Evolutionary conservation across 768 basidiomycete species (phyloP).

Genomic region (Tulasnella sp.): DNA sequence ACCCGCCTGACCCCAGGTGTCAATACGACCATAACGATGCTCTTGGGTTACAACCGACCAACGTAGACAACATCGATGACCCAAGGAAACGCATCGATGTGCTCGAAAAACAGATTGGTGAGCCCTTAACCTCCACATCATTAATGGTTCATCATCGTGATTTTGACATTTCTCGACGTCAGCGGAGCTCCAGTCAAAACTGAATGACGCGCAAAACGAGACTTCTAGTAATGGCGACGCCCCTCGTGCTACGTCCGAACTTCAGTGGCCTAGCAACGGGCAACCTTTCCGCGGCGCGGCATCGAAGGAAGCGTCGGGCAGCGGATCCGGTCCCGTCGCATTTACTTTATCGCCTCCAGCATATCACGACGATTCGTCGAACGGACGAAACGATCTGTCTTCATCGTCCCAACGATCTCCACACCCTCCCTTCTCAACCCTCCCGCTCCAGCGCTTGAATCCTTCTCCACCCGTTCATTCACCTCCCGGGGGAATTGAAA

Average conservation of each 20-base stretch:
- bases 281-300: conserved; percentile 32
- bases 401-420: no score
- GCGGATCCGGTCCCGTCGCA: neutral
- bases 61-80: conserved; percentile 29
- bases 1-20: conserved; percentile 77
- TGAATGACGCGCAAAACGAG: conserved; percentile 2
- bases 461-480: no score
- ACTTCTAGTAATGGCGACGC: no score
- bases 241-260: no score
- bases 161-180: neutral
- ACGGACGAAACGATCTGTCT: no score
- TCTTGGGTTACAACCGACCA: conserved; percentile 47
- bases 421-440: no score
- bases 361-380: neutral
- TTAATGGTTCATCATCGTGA: neutral
- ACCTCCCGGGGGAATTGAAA: no score
- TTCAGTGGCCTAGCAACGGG: conserved; percentile 35
- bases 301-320: no score
- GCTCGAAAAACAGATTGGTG: conserved; percentile 69
- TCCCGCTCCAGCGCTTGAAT: no score
- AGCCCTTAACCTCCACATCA: conserved; percentile 17
- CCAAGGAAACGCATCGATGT: conserved; percentile 68
- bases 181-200: conserved; percentile 12
- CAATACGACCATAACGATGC: conserved; percentile 82
- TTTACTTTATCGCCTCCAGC: neutral